Evolutionary conservation across 495 filamentous ascomycete genomes (phyloP).

Genomic region (Aspergillus leporis): DNA sequence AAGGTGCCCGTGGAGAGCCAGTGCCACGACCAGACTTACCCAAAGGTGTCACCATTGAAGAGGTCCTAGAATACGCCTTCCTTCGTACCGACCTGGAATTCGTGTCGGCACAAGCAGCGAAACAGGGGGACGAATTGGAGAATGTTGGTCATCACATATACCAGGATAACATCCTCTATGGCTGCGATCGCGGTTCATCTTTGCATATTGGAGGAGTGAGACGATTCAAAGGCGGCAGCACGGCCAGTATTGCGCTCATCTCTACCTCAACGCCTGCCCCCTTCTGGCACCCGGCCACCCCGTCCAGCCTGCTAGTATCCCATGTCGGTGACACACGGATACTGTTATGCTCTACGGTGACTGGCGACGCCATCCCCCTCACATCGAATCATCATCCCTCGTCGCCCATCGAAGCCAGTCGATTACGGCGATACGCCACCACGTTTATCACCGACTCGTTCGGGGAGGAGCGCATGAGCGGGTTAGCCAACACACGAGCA

Average conservation of each 20-base stretch:
- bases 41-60: constrained; percentile 45
- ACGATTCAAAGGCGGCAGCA: constrained; percentile 89
- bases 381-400: constrained; percentile 90
- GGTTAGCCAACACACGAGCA: constrained; percentile 88
- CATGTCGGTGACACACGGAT: constrained; percentile 94
- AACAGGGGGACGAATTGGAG: constrained; percentile 67
- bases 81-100: constrained; percentile 91
- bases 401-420: constrained; percentile 76
- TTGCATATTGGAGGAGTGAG: constrained; percentile 65
- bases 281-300: constrained; percentile 89
- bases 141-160: constrained; percentile 74
- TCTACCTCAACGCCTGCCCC: constrained; percentile 87
- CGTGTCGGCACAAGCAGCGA: constrained; percentile 76
- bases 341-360: constrained; percentile 77
- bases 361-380: constrained; percentile 73
- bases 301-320: constrained; percentile 79
- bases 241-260: constrained; percentile 83
- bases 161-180: constrained; percentile 73
- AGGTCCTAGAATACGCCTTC: constrained; percentile 80
- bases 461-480: constrained; percentile 92
- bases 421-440: constrained; percentile 80
- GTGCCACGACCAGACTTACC: constrained; percentile 4
- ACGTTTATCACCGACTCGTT: constrained; percentile 94
- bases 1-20: constrained; percentile 15
- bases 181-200: constrained; percentile 56